Conservation (phyloP, 148 eudicot species). For the Silene uniflora region DNA sequence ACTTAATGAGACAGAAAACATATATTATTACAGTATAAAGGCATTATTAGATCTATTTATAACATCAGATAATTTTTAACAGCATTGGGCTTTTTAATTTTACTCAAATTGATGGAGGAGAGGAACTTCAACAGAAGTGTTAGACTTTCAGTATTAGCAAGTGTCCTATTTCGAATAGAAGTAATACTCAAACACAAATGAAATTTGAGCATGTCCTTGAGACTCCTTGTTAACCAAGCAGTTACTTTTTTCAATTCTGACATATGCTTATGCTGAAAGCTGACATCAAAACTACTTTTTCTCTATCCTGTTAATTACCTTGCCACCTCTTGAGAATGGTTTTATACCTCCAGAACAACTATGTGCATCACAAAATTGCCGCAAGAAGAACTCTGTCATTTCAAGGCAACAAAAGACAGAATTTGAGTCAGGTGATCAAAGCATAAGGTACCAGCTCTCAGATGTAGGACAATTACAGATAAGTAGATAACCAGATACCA, state of each 20-base stretch:
- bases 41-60: not conserved
- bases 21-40: not conserved
- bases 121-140: not conserved
- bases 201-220: not conserved
- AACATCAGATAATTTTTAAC: not conserved
- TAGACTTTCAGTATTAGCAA: not conserved
- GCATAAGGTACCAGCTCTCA: not conserved
- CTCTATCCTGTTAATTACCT: conserved; percentile 37
- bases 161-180: not conserved
- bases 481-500: conserved; percentile 53
- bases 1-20: not conserved
- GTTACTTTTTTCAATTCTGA: not conserved
- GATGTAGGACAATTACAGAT: conserved; percentile 13
- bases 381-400: conserved; percentile 66
- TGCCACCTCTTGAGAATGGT: conserved; percentile 76
- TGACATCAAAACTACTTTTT: not conserved
- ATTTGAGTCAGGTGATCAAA: not conserved
- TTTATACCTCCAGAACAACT: conserved; percentile 65
- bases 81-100: not conserved
- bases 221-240: not conserved
- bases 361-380: conserved; percentile 90
- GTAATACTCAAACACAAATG: not conserved
- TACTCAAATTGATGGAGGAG: not conserved
- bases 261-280: not conserved
- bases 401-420: not conserved